Base-by-base conservation (phyloP, 2,329 filamentous ascomycete genomes). In the Phialemoniopsis sp. region DNA sequence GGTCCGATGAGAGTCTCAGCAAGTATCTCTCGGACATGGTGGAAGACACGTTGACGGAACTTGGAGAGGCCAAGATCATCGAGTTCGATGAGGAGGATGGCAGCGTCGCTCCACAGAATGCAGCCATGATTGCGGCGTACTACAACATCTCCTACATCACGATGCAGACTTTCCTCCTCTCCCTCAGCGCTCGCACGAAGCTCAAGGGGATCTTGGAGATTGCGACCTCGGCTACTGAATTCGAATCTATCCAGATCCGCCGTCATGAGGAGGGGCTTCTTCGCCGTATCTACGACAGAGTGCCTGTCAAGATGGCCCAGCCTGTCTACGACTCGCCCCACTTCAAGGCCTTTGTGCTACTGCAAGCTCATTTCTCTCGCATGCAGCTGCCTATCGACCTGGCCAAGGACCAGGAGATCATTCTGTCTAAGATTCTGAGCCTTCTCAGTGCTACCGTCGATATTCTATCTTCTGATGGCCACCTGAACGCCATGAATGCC, bases 121-220 rank as follows among this genome's bases (percentile, higher is more conserved):
- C 91, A 3, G 93, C 93, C 50, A 96, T 96, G 87, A 97, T 98
- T 56, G 89, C 88, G 9, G 89, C 93, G 2, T 97, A 98, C 73
- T 98, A 98, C 76, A 97, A 96, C 64, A 95, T 98, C 56, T 96
- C 91, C 6, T 97, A 96, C 67, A 87, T 95, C 61, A 98, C 93
- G 3, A 98, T 98, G 90, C 91, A 98, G 67, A 98, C 93, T 0
- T 91, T 98, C 73, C 72, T 98, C 37, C 73, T 98, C 40, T 98
- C 93, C 13, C 76, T 98, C 34, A 90, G 81, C 40, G 82, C 82
- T 32, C 85, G 85, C 51, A 97, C 90, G 4, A 97, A 95, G 70
- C 80, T 98, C 48, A 98, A 98, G 75, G 89, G 89, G 34, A 90
- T 98, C 32, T 73, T 98, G 40, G 93, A 98, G 63, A 97, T 98